Base-by-base conservation (phyloP, 495 filamentous ascomycete genomes). In the Cercophora samala region DNA sequence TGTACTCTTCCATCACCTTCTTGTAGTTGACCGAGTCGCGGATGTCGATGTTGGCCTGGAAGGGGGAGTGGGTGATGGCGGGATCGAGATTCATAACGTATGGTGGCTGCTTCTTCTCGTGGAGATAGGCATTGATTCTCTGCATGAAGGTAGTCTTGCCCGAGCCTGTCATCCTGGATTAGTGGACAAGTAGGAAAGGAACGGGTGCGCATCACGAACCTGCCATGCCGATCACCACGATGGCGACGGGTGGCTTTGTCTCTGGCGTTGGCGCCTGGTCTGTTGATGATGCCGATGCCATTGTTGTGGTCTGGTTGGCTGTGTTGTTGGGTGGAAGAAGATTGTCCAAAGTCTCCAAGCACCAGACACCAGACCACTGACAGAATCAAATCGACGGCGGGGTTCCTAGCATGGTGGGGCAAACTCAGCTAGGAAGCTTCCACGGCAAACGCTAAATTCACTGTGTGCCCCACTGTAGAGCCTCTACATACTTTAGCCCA, bases 111-210 rank as follows among this genome's bases (percentile, higher is more conserved):
- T 86, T 85, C 73, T 91, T 82, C 13, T 85, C 83, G 73, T 97
- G 92, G 4, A 97, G 88, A 72, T 99, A 83, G 1, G 94, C 88
- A 75, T 96, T 96, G 73, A 98, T 94, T 71, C 95, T 87, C 73
- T 97, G 95, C 93, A 98, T 97, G 77, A 99, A 98, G 0, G 95
- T 98, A 2, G 94, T 97, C 81, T 99, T 99, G 72, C 95, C 96
- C 4, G 93, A 96, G 68, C 94, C 91, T 91, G 60, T 19, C 11
- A n/a, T 25, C 4, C 15, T 29, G 24, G 60, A 46, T 46, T 29
- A 62, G 29, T 29, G 15, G 29, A 46, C 8, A 21, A 37, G 61
- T 37, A 58, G 58, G 52, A 13, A 24, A 32, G 55, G 23, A 25
- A 26, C 1, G 15, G n/a, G 17, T 59, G 52, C 37, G 11, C 15